Percentiles rank a stretch among this genome's conserved stretches.
These are phyloP conservation scores for Conticribra weissflogii DNA, from an alignment of 108 stramenopile species.

Conservation along the genomic window DNA sequence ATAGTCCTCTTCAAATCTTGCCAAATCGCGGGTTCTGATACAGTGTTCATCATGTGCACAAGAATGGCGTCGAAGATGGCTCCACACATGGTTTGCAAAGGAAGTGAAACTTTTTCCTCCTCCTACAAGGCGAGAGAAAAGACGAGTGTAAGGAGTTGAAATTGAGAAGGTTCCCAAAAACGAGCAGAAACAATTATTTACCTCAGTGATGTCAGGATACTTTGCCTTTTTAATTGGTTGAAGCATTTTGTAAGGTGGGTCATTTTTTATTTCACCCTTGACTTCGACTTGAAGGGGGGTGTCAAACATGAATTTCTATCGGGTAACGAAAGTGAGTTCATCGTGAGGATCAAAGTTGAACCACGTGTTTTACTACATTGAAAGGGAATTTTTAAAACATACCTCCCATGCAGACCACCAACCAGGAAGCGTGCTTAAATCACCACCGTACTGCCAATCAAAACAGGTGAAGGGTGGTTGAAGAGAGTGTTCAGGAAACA, in stretches of 20 bases:
- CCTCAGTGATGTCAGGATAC: slow-evolving; percentile 88
- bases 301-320: slow-evolving; percentile 86
- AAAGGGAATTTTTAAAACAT: not conserved
- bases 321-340: no score
- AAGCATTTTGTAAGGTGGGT: slow-evolving; percentile 80
- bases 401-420: slow-evolving; percentile 93
- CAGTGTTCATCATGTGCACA: slow-evolving; percentile 93
- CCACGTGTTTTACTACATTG: not conserved
- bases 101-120: slow-evolving; percentile 86
- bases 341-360: no score
- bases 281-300: slow-evolving; percentile 58
- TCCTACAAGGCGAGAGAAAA: slow-evolving; percentile 15
- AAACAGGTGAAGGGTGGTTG: slow-evolving; percentile 16
- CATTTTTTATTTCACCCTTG: slow-evolving; percentile 59
- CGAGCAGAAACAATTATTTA: not conserved
- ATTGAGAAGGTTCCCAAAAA: not conserved
- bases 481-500: no score
- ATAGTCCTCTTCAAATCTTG: slow-evolving; percentile 85
- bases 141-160: not conserved
- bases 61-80: slow-evolving; percentile 94
- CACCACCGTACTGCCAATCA: slow-evolving; percentile 59
- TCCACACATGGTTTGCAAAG: slow-evolving; percentile 89
- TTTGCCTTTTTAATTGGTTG: slow-evolving; percentile 88
- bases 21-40: slow-evolving; percentile 74
- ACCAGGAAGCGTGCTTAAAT: slow-evolving; percentile 59